A percentile compares a stretch with the other conserved stretches of the same genome.
Conservation (phyloP, 2,329 filamentous ascomycete species). For the Fusarium burgessii region DNA sequence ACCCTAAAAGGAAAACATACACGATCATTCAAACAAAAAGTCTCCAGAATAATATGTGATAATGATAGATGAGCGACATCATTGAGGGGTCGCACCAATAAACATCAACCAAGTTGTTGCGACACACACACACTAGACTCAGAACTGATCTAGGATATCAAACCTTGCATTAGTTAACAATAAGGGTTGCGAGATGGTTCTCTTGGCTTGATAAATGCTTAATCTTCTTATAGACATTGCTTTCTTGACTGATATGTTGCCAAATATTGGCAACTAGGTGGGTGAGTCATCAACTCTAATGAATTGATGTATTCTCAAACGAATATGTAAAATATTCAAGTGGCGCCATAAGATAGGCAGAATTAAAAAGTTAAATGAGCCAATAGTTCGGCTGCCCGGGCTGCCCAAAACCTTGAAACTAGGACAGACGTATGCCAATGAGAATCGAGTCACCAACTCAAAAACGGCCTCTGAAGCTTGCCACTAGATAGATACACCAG, state of each 20-base stretch:
- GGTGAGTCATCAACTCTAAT: background rate
- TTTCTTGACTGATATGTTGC: background rate
- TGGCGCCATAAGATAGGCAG: background rate
- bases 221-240: background rate
- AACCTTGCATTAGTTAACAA: constrained; percentile 10
- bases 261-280: background rate
- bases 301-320: background rate
- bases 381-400: background rate
- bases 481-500: too few relatives aligned
- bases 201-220: background rate
- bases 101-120: constrained; percentile 4
- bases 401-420: background rate
- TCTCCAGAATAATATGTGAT: background rate
- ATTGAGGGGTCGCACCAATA: constrained; percentile 30
- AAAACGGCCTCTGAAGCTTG: background rate
- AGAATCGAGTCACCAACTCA: background rate
- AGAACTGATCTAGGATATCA: background rate
- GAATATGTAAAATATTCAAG: background rate
- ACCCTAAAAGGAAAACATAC: background rate
- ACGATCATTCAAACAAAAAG: background rate
- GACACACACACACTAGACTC: constrained; percentile 7
- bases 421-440: background rate
- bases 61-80: background rate
- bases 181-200: background rate
- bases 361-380: background rate